Conservation (phyloP, 768 basidiomycete genomes). For the Leucocoprinus birnbaumii region DNA sequence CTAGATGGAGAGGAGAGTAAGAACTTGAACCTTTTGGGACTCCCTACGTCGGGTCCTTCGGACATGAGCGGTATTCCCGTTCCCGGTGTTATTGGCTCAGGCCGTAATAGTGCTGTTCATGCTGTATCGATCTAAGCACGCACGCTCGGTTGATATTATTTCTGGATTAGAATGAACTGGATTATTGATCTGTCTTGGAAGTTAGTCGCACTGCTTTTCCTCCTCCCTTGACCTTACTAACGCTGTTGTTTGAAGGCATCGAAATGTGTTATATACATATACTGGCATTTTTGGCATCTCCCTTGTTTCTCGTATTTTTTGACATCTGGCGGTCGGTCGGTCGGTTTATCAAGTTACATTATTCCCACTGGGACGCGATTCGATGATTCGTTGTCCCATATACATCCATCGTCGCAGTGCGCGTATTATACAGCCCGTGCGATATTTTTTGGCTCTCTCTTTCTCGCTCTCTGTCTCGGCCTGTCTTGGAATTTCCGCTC, state of each 20-base stretch:
- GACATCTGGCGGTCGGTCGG: neutral
- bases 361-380: neutral
- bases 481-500: neutral
- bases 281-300: constrained; percentile 7
- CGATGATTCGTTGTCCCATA: neutral
- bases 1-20: constrained; percentile 71
- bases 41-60: constrained; percentile 43
- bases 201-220: neutral
- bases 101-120: neutral
- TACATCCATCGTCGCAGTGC: neutral
- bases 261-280: constrained; percentile 9
- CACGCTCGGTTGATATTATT: neutral
- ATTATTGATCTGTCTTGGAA: constrained; percentile 11
- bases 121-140: neutral
- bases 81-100: constrained; percentile 9
- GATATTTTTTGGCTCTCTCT: neutral
- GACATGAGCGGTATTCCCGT: constrained; percentile 18
- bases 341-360: constrained; percentile 3
- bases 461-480: neutral
- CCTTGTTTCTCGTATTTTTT: constrained; percentile 3
- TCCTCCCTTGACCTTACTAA: neutral
- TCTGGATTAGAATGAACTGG: constrained; percentile 7
- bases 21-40: constrained; percentile 46
- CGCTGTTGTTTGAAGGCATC: neutral
- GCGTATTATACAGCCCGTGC: neutral